Evolutionary conservation across 768 basidiomycete species (phyloP).

Genomic region (Leccinum broughii): DNA sequence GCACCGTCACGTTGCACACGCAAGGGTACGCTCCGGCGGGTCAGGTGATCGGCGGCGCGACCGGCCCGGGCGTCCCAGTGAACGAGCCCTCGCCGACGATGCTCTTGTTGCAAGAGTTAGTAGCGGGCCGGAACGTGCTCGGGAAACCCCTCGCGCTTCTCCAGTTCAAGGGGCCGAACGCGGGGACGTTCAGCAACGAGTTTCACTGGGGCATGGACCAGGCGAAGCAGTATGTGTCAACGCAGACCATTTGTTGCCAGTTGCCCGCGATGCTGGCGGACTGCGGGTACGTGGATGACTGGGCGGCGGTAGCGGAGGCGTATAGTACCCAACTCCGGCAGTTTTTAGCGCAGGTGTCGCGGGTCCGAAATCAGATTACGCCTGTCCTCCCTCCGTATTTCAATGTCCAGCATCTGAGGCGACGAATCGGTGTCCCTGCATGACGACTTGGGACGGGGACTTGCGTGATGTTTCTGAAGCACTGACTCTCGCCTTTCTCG

Average conservation of each 20-base stretch:
- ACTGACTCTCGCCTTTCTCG: not conserved
- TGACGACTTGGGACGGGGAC: conserved; percentile 8
- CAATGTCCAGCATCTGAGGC: conserved; percentile 34
- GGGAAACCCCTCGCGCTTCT: conserved; percentile 24
- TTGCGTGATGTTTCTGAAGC: not conserved
- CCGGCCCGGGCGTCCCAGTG: conserved; percentile 20
- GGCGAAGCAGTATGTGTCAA: conserved; percentile 28
- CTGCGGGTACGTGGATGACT: conserved; percentile 29
- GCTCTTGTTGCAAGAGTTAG: conserved; percentile 30
- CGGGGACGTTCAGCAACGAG: conserved; percentile 27
- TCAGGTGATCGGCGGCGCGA: conserved; percentile 14
- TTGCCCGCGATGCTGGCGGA: conserved; percentile 23
- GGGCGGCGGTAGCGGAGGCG: conserved; percentile 32
- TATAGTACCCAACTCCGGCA: conserved; percentile 32
- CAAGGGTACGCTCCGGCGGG: conserved; percentile 24
- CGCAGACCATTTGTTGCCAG: conserved; percentile 24
- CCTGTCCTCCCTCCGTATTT: conserved; percentile 35
- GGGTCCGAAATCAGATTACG: conserved; percentile 31
- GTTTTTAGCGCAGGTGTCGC: conserved; percentile 33
- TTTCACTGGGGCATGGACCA: conserved; percentile 32
- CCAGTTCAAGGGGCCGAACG: conserved; percentile 33
- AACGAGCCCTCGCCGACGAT: conserved; percentile 34
- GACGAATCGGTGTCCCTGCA: conserved; percentile 25
- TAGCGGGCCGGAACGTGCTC: conserved; percentile 23
- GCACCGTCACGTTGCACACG: conserved; percentile 30